A percentile compares a stretch with the other conserved stretches of the same genome.
phyloP scores from a whole-genome alignment of 495 filamentous ascomycete species.

The Glonium stellatum region DNA sequence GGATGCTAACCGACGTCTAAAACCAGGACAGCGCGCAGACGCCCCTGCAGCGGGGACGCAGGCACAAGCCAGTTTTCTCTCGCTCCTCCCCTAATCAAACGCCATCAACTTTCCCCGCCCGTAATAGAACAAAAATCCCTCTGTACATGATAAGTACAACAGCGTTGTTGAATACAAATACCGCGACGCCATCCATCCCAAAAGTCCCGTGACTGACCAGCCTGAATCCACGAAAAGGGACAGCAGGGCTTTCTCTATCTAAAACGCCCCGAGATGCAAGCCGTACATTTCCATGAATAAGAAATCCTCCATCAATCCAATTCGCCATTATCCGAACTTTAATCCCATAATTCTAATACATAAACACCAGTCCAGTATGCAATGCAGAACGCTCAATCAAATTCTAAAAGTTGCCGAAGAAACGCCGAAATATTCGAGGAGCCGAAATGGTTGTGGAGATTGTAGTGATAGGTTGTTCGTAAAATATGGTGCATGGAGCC shows the following conservation, averaged over 20 bases:
- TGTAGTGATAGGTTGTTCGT: neutral
- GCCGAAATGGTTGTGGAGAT: neutral
- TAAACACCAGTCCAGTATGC: constrained; percentile 1
- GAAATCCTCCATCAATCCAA: neutral
- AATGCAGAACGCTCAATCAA: constrained; percentile 3
- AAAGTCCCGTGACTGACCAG: neutral
- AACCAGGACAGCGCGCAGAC: too few relatives aligned
- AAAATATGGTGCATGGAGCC: too few relatives aligned
- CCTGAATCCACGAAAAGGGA: neutral
- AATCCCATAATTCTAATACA: neutral
- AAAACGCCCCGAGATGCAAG: neutral
- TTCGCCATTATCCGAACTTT: neutral
- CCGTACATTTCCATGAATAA: neutral
- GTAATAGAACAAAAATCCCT: too few relatives aligned
- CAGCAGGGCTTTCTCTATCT: neutral
- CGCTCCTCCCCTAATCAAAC: too few relatives aligned
- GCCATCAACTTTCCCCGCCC: too few relatives aligned
- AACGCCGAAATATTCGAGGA: neutral
- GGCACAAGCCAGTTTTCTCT: too few relatives aligned
- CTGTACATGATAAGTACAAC: neutral
- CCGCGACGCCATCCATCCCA: neutral
- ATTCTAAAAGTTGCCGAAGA: neutral
- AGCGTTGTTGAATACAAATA: neutral
- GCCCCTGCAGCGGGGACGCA: too few relatives aligned
- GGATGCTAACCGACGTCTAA: too few relatives aligned